Percentiles rank a stretch among this genome's conserved stretches.
Conservation (phyloP, 2,329 filamentous ascomycete genomes). For the Huntiella decipiens region DNA sequence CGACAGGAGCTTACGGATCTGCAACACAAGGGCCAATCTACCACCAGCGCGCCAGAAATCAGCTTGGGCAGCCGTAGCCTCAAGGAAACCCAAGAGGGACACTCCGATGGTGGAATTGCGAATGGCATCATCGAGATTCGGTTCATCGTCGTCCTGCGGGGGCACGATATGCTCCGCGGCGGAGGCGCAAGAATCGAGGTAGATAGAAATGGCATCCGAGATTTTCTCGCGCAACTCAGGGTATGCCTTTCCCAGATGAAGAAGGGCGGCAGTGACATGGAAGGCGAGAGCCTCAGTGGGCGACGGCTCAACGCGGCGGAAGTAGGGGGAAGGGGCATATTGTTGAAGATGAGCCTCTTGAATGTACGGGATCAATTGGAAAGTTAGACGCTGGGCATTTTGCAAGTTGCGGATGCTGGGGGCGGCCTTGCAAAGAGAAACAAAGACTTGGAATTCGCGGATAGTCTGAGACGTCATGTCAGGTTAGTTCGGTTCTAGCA, state of each 20-base stretch:
- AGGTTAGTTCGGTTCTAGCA: background rate
- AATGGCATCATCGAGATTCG: conserved; percentile 46
- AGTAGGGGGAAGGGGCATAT: conserved; percentile 62
- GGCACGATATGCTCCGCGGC: conserved; percentile 37
- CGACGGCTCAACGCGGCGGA: conserved; percentile 66
- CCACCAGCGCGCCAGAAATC: conserved; percentile 66
- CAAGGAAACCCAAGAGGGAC: conserved; percentile 76
- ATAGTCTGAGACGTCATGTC: conserved; percentile 40
- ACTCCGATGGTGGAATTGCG: conserved; percentile 58
- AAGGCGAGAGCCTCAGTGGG: conserved; percentile 73
- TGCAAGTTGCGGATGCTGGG: conserved; percentile 50
- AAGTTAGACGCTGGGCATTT: conserved; percentile 59
- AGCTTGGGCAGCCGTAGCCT: conserved; percentile 58
- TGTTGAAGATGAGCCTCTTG: conserved; percentile 65
- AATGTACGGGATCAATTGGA: conserved; percentile 66
- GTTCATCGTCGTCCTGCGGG: conserved; percentile 34
- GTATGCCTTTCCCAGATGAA: conserved; percentile 63
- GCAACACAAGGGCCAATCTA: conserved; percentile 52
- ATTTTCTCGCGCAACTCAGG: conserved; percentile 47
- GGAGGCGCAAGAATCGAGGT: conserved; percentile 50
- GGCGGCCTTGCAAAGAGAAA: conserved; percentile 81
- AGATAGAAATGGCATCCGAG: conserved; percentile 47
- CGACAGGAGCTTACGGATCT: conserved; percentile 54
- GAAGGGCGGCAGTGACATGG: conserved; percentile 59
- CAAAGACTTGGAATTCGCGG: conserved; percentile 76